Evolutionary conservation across 164 flowering plant species (phyloP).

Genomic region (Kingdonia uniflora): DNA sequence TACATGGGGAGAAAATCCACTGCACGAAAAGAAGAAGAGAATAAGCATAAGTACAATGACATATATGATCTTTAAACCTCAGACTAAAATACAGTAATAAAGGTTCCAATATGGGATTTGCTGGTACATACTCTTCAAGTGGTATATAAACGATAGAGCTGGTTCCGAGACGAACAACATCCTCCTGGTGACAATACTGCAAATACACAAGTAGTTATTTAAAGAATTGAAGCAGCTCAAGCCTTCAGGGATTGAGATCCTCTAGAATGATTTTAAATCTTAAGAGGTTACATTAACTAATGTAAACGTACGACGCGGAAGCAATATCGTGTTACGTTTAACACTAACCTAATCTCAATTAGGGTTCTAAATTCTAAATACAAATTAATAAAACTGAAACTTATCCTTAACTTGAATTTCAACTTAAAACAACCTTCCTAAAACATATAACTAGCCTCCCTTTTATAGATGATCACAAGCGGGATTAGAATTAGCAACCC

Average conservation of each 20-base stretch:
- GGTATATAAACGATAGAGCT: constrained; percentile 14
- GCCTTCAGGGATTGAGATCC: background rate
- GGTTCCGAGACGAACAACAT: constrained; percentile 10
- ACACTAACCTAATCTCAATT: too few relatives aligned
- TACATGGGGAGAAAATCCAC: constrained; percentile 23
- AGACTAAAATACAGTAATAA: background rate
- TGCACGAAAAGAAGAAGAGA: constrained; percentile 18
- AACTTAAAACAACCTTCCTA: too few relatives aligned
- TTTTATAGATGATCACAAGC: too few relatives aligned
- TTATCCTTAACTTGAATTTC: too few relatives aligned
- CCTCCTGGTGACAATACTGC: constrained; percentile 28
- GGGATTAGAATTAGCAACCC: too few relatives aligned
- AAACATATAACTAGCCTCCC: too few relatives aligned
- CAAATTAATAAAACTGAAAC: too few relatives aligned
- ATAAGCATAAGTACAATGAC: background rate
- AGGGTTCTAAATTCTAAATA: too few relatives aligned
- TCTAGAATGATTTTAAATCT: background rate
- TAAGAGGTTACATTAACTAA: background rate
- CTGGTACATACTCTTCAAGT: constrained; percentile 35
- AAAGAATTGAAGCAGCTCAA: background rate
- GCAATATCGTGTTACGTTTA: too few relatives aligned
- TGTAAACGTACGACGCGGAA: background rate
- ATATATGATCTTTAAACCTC: background rate
- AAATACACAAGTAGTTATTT: constrained; percentile 1
- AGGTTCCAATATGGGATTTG: background rate